Evolutionary conservation across 1,139 yeast genomes (phyloP), one percentile per base, ranked within the genome.

Genomic region (Taiozyma onychis): DNA sequence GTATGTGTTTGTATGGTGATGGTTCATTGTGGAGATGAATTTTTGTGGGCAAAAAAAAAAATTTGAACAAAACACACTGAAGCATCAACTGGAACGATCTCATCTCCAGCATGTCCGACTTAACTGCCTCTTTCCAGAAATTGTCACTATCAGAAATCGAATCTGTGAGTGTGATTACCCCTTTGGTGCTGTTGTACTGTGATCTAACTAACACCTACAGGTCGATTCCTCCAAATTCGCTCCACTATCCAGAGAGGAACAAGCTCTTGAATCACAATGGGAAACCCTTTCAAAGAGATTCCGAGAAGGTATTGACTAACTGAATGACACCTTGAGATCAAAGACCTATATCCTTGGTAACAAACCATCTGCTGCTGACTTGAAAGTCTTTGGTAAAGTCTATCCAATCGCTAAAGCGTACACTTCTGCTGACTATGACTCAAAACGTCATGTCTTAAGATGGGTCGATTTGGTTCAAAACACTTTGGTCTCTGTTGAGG

Each of bases 401-500:
- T 72, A 80, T 59, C 86, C 90, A 47, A 57, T 79, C 51, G 81
- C 87, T 37, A 70, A 74, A 52, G 70, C 74, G 54, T 80, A 89
- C 80, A 69, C 75, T 24, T 52, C 66, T 21, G 58, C 66, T 27
- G 72, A 71, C 39, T 68, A 80, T 43, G 71, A 73, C 37, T 83
- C 81, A 43, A 81, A 83, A 52, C 87, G 97, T 77, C 98, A 91
- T 69, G 75, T 90, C 55, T 73, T 89, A 56, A 85, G 98, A 77
- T 93, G 98, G 97, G 80, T 80, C 26, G 97, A 90, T 63, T 78
- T 88, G 62, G 72, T 93, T 55, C 98, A 93, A 73, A 80, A 83
- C 66, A 74, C 81, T 30, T 58, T 73, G 35, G 76, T 82, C 43
- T 73, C 71, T 49, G 78, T 73, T 49, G 73, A 68, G 39, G 76